Base-by-base conservation (phyloP, 139 green algal genomes). In the Eudorina sp. region DNA sequence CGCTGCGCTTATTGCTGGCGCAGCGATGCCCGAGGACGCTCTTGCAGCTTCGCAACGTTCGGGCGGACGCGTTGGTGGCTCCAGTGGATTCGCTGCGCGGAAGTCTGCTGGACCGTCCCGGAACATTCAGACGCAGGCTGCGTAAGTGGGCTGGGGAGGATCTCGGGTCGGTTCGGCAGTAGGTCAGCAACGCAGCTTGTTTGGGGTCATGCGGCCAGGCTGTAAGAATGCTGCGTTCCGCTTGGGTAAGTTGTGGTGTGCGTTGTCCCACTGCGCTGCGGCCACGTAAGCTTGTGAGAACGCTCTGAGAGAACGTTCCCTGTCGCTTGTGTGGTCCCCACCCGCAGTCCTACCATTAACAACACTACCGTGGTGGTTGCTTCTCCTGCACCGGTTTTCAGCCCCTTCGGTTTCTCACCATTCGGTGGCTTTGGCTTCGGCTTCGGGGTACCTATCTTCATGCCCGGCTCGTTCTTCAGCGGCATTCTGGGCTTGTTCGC, bases 31-130 rank as follows among this genome's bases (percentile, higher is more conserved):
- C 2, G 89, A 90, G n/a, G 77, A 92, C 16, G 89, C 89, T 8
- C 29, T 90, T 41, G 89, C 89, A 34, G 84, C 89, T 8, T 78
- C 62, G 6, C 19, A 23, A 18, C 77, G 83, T 18, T 90, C 89
- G 23, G 68, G 58, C 40, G 89, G 89, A 43, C 84, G 89, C 9
- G 70, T 89, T 21, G 89, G 89, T 58, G 89, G 89, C 70, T 86
- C 53, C 36, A 84, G 64, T 36, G 89, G 89, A 80, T 92, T 92
- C 40, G 31, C 46, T 9, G 38, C 84, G 2, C 77, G 89, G 46
- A 88, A 60, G 58, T 43, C 64, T 11, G 53, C 85, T 3, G n/a
- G 62, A 6, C n/a, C 60, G 0, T 53, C 85, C 11, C 73, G 73
- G 45, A 66, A 31, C 53, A 41, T 79, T 14, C 85, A 90, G 75